These are phyloP conservation scores for Oryza meyeriana DNA, from an alignment of 176 grass and related monocot genomes.

Conservation along the genomic window DNA sequence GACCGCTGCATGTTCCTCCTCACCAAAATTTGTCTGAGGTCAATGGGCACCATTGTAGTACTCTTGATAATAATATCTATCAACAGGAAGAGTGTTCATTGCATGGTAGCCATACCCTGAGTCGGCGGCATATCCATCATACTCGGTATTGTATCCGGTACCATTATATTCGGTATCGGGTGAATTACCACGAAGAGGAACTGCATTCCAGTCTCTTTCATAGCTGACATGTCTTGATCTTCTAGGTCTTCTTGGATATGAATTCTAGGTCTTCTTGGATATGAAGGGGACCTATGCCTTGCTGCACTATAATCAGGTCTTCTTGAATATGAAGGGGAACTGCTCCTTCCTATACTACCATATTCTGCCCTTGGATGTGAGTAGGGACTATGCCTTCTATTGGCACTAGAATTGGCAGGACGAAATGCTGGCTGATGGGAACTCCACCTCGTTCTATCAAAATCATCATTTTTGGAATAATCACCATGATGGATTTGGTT, in stretches of 20 bases:
- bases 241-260: neutral
- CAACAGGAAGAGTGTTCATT: neutral
- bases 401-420: conserved; percentile 16
- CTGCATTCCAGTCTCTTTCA: neutral
- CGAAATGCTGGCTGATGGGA: no score
- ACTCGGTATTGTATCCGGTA: neutral
- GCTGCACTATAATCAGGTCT: neutral
- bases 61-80: neutral
- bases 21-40: neutral
- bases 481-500: neutral
- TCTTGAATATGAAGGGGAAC: neutral
- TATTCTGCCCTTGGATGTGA: neutral
- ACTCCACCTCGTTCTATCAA: no score
- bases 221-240: neutral
- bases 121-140: neutral
- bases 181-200: neutral
- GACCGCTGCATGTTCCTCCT: neutral
- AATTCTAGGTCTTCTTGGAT: neutral
- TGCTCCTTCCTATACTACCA: neutral
- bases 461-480: no score
- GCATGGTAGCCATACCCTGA: neutral
- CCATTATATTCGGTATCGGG: neutral
- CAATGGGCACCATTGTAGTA: neutral
- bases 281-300: neutral
- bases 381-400: neutral